Percentiles rank a stretch among this genome's conserved stretches.
Conservation (phyloP, 331 rosid genomes). For the Acacia pycnantha region DNA sequence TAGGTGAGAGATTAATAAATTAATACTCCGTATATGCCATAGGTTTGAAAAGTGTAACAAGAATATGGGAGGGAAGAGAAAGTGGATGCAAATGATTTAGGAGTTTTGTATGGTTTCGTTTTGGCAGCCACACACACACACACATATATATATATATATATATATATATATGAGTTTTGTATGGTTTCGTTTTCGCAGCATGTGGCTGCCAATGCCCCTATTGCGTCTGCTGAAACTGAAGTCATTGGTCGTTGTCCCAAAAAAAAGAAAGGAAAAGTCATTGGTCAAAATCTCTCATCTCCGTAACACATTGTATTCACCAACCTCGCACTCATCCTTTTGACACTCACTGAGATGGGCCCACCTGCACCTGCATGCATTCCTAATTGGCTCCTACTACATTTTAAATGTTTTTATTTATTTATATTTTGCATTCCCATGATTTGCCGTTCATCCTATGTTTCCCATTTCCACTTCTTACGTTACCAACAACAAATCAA, state of each 20-base stretch:
- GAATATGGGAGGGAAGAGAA: neutral
- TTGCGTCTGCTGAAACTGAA: neutral
- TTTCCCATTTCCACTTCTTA: too few species aligned
- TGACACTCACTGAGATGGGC: neutral
- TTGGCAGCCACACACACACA: too few species aligned
- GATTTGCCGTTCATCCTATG: too few species aligned
- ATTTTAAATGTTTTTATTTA: too few species aligned
- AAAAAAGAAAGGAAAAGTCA: too few species aligned
- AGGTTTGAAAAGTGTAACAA: neutral
- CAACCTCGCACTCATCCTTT: neutral
- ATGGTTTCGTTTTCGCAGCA: neutral
- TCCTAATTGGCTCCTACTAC: neutral
- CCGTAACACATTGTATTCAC: neutral
- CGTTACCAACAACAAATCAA: too few species aligned
- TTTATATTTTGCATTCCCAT: too few species aligned
- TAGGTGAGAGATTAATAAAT: too few species aligned
- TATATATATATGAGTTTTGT: too few species aligned
- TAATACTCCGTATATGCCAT: neutral
- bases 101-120: neutral
- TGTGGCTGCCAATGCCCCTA: neutral
- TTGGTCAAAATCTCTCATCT: neutral
- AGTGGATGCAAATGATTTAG: neutral
- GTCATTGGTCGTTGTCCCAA: too few species aligned
- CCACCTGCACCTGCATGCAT: neutral
- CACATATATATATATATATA: too few species aligned